Conservation (phyloP, 192 early-diverging fungal genomes). For the Piromyces sp. region DNA sequence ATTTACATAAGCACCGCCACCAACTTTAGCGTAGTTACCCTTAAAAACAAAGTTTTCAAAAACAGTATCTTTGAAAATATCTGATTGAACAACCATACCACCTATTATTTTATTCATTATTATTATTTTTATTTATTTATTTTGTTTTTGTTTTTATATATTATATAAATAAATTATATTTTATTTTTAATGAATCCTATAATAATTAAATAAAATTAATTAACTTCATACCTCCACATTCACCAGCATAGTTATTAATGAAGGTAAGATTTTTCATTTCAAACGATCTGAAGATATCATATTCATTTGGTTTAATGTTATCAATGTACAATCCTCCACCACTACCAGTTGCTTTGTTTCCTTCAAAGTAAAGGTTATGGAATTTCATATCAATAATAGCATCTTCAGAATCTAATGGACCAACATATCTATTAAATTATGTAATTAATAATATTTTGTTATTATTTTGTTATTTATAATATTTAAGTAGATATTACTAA, state of each 20-base stretch:
- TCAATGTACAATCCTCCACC: not conserved
- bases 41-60: not conserved
- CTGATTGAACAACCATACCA: not conserved
- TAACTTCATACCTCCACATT: not conserved
- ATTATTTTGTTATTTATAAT: no score
- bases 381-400: not conserved
- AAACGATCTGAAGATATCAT: not conserved
- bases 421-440: not conserved
- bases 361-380: not conserved
- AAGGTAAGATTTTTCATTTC: not conserved
- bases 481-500: no score
- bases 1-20: not conserved
- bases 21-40: not conserved
- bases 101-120: not conserved
- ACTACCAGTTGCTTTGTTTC: not conserved
- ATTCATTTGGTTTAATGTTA: not conserved
- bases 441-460: no score
- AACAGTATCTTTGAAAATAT: not conserved
- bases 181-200: no score
- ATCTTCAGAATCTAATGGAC: not conserved
- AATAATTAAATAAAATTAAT: no score
- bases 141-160: no score
- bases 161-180: no score
- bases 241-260: not conserved
- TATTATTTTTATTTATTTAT: no score